These are phyloP conservation scores for Leptographium radiaticola DNA, from an alignment of 2,329 filamentous ascomycete genomes.

Conservation along the genomic window DNA sequence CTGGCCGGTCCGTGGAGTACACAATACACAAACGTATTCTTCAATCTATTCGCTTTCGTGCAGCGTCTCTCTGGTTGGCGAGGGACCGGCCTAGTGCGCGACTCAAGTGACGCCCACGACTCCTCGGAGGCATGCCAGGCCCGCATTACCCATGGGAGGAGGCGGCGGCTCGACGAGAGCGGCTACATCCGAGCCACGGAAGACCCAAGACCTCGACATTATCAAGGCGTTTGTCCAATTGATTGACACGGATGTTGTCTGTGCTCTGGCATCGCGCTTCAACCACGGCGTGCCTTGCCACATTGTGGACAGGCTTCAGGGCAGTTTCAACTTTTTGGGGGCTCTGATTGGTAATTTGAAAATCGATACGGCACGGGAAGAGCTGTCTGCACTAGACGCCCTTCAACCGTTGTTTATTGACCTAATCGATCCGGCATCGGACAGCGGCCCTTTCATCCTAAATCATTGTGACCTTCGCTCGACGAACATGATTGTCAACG, in stretches of 20 bases:
- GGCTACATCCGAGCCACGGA: slow-evolving; percentile 2
- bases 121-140: background rate
- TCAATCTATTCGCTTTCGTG: background rate
- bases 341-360: slow-evolving; percentile 5
- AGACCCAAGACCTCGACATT: slow-evolving; percentile 1
- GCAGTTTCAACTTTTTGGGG: slow-evolving; percentile 2
- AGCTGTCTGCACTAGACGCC: slow-evolving; percentile 10
- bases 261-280: slow-evolving; percentile 1
- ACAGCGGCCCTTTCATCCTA: slow-evolving; percentile 12
- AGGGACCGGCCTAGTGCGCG: background rate
- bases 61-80: background rate
- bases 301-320: background rate
- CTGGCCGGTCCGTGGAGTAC: background rate
- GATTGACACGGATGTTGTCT: slow-evolving; percentile 3
- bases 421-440: background rate
- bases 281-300: slow-evolving; percentile 1
- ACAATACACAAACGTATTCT: background rate
- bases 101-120: background rate
- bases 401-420: slow-evolving; percentile 2
- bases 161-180: slow-evolving; percentile 1
- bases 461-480: slow-evolving; percentile 13
- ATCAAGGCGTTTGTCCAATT: slow-evolving; percentile 1
- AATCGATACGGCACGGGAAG: slow-evolving; percentile 9
- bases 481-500: slow-evolving; percentile 17
- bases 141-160: slow-evolving; percentile 1